Base-by-base conservation (phyloP, 441 rosid genomes). In the Eutrema salsugineum region DNA sequence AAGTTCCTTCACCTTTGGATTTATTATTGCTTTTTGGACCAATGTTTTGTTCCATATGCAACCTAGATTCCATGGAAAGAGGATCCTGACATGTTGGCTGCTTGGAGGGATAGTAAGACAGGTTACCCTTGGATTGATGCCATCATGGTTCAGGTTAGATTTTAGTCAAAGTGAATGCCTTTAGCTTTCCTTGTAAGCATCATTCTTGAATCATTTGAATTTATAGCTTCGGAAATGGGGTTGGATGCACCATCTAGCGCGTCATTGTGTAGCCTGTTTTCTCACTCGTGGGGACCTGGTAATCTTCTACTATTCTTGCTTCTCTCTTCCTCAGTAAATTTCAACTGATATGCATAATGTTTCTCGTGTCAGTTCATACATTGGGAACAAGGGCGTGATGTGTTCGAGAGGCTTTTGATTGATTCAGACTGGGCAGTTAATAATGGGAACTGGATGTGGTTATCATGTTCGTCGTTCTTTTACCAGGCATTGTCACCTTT, bases 61-160 rank as follows among this genome's bases (percentile, higher is more conserved):
- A 59, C 6, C n/a, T 80, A 94, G 99, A 94, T 94, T 76, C 97
- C 99, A 40, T 94, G 99, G 99, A 83, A 68, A 19, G 86, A 85
- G 59, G 91, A 92, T 46, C 83, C 84, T 58, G 86, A 83, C 50
- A 80, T 91, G 70, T 82, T 94, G 49, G 80, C 81, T 46, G 93
- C 97, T 81, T 94, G 99, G 99, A 88, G 96, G 66, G 97, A 89
- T 16, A 94, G 91, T 68, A 87, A 88, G 77, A 91, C 97, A 47
- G 97, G 97, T 60, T 91, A 84, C 60, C 99, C 99, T 70, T 94
- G 99, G 99, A 94, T 94, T 75, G 97, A 94, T 90, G 99, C 99
- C 51, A 91, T 91, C 67, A 91, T 94, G 99, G 83, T 88, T 68
- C 97, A 94, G 97, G 99, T 94, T 73, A 66, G 85, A 54, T 46